Base-by-base conservation (phyloP, 208 protist species). In the Lotmaria passim region DNA sequence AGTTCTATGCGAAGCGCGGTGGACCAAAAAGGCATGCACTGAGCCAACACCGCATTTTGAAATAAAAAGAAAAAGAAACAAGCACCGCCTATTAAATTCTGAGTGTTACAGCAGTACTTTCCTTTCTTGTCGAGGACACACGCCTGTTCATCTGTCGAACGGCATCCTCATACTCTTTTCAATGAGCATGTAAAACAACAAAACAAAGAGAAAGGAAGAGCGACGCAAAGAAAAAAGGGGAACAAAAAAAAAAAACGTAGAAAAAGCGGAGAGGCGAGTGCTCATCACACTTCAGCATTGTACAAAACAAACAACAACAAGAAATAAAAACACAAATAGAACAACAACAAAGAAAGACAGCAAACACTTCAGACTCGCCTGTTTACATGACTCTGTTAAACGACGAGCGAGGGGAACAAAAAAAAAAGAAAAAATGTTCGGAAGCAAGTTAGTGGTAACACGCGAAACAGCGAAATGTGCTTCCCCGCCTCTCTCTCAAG, bases 251-350 rank as follows among this genome's bases (percentile, higher is more conserved):
- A 6, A 19, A 43, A 26, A n/a, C n/a, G n/a, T n/a, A n/a, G 28
- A 71, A 34, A 24, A 24, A 21, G 52, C 14, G 31, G n/a, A 57
- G 31, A 5, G 28, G 33, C 3, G 26, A 2, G 17, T 26, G 23
- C 31, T 24, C 47, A 23, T 17, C 30, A 12, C 30, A 52, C n/a
- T n/a, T n/a, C n/a, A n/a, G n/a, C n/a, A n/a, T n/a, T n/a, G n/a
- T n/a, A n/a, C n/a, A n/a, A n/a, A n/a, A 48, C 11, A 26, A 28
- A 46, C 0, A 34, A 7, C 3, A 23, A 19, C 19, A 11, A 47
- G 26, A 66, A 69, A 61, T 46, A 28, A 26, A 67, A 70, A 23
- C 11, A 17, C 15, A 72, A 26, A 39, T 19, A 72, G 3, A 30
- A 47, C 12, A 56, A 19, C 21, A 36, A n/a, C 15, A 19, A 3